Conservation (phyloP, 305 asterid genomes). For the Fraxinus sp. region DNA sequence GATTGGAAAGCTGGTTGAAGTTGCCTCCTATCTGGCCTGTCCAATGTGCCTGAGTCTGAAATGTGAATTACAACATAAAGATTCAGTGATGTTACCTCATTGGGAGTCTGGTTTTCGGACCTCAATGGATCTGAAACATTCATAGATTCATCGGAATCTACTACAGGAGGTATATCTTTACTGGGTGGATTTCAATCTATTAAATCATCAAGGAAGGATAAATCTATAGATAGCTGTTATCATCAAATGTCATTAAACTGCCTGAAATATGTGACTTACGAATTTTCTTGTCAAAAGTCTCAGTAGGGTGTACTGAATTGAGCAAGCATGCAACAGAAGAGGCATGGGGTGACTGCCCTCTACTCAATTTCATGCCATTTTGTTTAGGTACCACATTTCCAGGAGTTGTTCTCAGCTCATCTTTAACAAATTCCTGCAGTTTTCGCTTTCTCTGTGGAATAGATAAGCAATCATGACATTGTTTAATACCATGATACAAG, state of each 20-base stretch:
- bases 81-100: constrained; percentile 20
- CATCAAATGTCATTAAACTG: constrained; percentile 44
- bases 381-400: constrained; percentile 32
- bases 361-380: constrained; percentile 30
- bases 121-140: constrained; percentile 43
- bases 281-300: constrained; percentile 30
- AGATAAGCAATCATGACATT: background rate
- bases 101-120: constrained; percentile 33
- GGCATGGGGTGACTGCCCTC: constrained; percentile 39
- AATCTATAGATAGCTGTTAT: constrained; percentile 31
- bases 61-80: constrained; percentile 27
- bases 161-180: constrained; percentile 26
- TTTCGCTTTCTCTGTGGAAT: constrained; percentile 63
- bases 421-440: constrained; percentile 53
- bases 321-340: constrained; percentile 51
- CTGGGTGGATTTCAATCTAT: constrained; percentile 24
- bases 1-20: constrained; percentile 41
- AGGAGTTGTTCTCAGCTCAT: constrained; percentile 39
- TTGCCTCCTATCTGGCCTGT: constrained; percentile 30
- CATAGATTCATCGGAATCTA: constrained; percentile 58
- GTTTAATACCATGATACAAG: background rate
- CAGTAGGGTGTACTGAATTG: constrained; percentile 42
- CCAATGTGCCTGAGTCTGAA: constrained; percentile 25
- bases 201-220: constrained; percentile 31
- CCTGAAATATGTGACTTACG: constrained; percentile 39